Conservation (phyloP, 1,284 basidiomycete species). For the Blastosporella zonata region DNA sequence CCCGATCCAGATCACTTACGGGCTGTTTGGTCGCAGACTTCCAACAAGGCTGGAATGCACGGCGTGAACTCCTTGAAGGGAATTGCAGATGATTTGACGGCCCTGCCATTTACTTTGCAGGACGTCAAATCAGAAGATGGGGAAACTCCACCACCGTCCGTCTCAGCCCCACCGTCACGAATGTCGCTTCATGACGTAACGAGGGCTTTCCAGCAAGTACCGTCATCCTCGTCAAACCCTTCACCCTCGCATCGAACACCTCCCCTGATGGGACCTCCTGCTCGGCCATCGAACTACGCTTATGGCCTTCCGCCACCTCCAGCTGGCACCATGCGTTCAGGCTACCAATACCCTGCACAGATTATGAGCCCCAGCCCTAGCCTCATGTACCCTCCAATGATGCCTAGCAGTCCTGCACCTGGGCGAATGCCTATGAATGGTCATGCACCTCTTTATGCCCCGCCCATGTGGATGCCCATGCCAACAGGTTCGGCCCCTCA, state of each 20-base stretch:
- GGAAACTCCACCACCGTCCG: constrained; percentile 69
- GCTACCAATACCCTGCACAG: constrained; percentile 62
- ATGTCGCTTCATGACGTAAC: constrained; percentile 80
- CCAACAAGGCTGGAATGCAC: constrained; percentile 59
- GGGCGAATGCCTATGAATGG: constrained; percentile 58
- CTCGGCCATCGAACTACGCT: constrained; percentile 33
- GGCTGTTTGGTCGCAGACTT: constrained; percentile 78
- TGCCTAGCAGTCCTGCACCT: constrained; percentile 60
- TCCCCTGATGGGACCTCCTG: constrained; percentile 42
- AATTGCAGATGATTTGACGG: constrained; percentile 73
- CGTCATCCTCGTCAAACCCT: constrained; percentile 51
- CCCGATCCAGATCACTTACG: constrained; percentile 79
- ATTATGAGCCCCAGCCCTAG: constrained; percentile 63
- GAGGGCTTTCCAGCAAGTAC: constrained; percentile 79
- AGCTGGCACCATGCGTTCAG: constrained; percentile 45
- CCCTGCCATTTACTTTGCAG: constrained; percentile 71
- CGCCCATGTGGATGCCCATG: constrained; percentile 65
- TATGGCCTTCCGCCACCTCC: constrained; percentile 31
- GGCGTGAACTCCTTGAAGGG: constrained; percentile 75
- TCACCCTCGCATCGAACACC: constrained; percentile 43
- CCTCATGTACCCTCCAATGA: constrained; percentile 58
- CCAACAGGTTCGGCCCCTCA: constrained; percentile 40
- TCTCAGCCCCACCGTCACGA: constrained; percentile 54
- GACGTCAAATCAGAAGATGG: constrained; percentile 82
- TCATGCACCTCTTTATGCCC: constrained; percentile 55